Percentiles rank a stretch among this genome's conserved stretches.
Evolutionary conservation across 805 yeast genomes (phyloP).

Genomic region (Groenewaldozyma tartarivorans): DNA sequence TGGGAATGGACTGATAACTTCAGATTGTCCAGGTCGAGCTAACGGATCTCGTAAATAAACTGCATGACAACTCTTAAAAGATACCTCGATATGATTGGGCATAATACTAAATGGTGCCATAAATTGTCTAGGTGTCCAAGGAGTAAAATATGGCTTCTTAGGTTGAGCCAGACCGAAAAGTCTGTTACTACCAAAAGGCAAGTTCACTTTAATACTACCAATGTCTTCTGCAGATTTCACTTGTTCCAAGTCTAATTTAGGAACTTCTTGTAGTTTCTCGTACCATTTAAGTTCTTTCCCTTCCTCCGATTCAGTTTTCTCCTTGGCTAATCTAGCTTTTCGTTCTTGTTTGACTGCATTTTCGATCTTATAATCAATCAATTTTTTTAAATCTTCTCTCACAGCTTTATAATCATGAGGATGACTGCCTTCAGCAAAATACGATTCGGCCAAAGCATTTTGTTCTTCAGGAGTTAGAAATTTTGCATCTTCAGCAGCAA

Average conservation of each 20-base stretch:
- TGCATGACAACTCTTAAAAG: constrained; percentile 89
- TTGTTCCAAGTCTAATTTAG: constrained; percentile 36
- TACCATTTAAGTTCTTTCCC: constrained; percentile 47
- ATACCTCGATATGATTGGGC: constrained; percentile 86
- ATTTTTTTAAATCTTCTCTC: background rate
- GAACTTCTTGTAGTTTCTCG: constrained; percentile 32
- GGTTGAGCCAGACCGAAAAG: constrained; percentile 75
- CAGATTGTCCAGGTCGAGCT: constrained; percentile 94
- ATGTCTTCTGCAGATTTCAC: constrained; percentile 43
- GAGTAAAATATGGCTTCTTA: constrained; percentile 79
- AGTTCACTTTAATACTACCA: constrained; percentile 36
- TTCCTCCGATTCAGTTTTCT: constrained; percentile 20
- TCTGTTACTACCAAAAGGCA: constrained; percentile 74
- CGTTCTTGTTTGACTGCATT: constrained; percentile 10
- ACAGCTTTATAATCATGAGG: background rate
- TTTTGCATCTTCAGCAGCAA: background rate
- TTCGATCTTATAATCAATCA: constrained; percentile 2
- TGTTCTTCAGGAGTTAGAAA: background rate
- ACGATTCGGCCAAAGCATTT: background rate
- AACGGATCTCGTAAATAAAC: constrained; percentile 95
- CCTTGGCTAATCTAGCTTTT: no score
- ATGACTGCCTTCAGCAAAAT: background rate
- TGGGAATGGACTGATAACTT: constrained; percentile 85
- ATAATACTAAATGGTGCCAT: constrained; percentile 84
- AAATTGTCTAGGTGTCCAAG: constrained; percentile 94